Evolutionary conservation across 768 basidiomycete species (phyloP), one percentile per base, ranked within the genome.

Genomic region (Sarcodon aspratus): DNA sequence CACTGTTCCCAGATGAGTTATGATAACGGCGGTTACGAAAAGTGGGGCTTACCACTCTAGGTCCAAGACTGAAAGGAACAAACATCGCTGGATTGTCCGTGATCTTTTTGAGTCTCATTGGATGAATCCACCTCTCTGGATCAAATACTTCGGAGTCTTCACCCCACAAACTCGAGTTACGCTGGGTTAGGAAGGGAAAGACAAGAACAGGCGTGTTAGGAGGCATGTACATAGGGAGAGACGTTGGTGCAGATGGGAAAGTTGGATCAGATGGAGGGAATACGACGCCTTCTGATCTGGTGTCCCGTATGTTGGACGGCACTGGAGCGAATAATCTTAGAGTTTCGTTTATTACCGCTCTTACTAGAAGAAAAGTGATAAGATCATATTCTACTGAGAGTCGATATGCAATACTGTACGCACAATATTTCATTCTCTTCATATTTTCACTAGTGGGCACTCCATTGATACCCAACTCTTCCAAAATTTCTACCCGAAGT

Each of bases 241-340:
- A 50, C 33, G 45, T 21, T 10, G 48, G n/a, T 42, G 17, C 6
- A 15, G 17, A 17, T 12, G 65, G 44, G 50, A 71, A 79, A 0
- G 80, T 75, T 33, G 60, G 59, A 51, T 79, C 79, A 13, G 76
- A 66, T 2, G 62, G 66, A 6, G 80, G 81, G 8, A 83, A 66
- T 0, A 73, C 65, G 54, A 75, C 75, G 11, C 75, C 61, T 3
- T 63, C 56, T 1, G 65, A 56, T 42, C 81, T 73, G 40, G 69
- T 71, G 63, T 82, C 78, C 33, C 84, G 74, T 37, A 78, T 67
- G 56, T 87, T 88, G 37, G 85, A 63, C 8, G 86, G 85, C 0
- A 90, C 82, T 7, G 87, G 84, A 3, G 87, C 85, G 65, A 82
- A 91, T 1, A 91, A 65, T 13, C 87, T 73, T 18, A 91, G 69